Conservation (phyloP, 2,329 filamentous ascomycete genomes). For the Rhexocercosporidium sp. region DNA sequence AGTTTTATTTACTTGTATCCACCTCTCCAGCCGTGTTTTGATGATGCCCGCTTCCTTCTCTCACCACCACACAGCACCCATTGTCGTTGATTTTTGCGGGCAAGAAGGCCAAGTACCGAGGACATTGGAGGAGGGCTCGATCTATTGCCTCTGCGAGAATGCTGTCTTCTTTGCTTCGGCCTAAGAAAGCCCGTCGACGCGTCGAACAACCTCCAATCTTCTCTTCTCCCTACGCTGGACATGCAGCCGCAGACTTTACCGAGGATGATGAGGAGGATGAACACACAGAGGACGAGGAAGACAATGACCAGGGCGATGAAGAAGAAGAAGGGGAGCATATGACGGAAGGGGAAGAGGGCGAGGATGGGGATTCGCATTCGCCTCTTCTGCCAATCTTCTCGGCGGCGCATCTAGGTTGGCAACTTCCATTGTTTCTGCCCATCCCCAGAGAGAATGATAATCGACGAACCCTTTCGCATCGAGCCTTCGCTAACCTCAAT, state of each 20-base stretch:
- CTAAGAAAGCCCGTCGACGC: slow-evolving; percentile 41
- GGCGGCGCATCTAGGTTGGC: slow-evolving; percentile 75
- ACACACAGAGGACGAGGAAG: slow-evolving; percentile 48
- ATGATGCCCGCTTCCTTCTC: slow-evolving; percentile 10
- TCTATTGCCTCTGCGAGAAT: slow-evolving; percentile 28
- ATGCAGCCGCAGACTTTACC: slow-evolving; percentile 68
- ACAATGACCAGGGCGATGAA: slow-evolving; percentile 27
- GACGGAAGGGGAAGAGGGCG: slow-evolving; percentile 45
- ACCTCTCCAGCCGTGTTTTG: slow-evolving; percentile 10
- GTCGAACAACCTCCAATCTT: slow-evolving; percentile 40
- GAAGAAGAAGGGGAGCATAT: slow-evolving; percentile 37
- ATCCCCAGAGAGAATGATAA: neutral
- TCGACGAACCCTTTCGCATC: neutral
- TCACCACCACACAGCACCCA: neutral
- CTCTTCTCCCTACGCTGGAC: slow-evolving; percentile 41
- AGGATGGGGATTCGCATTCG: slow-evolving; percentile 47
- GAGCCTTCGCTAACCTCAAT: neutral
- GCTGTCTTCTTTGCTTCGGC: slow-evolving; percentile 45
- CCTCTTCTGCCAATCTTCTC: slow-evolving; percentile 70
- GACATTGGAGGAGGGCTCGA: neutral
- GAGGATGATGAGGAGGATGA: slow-evolving; percentile 58
- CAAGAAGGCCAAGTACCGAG: neutral
- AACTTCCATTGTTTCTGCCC: slow-evolving; percentile 32
- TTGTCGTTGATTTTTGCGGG: slow-evolving; percentile 7
- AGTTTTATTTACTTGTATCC: slow-evolving; percentile 11